Conservation (phyloP, 768 basidiomycete genomes). For the Calocybe cyanea region DNA sequence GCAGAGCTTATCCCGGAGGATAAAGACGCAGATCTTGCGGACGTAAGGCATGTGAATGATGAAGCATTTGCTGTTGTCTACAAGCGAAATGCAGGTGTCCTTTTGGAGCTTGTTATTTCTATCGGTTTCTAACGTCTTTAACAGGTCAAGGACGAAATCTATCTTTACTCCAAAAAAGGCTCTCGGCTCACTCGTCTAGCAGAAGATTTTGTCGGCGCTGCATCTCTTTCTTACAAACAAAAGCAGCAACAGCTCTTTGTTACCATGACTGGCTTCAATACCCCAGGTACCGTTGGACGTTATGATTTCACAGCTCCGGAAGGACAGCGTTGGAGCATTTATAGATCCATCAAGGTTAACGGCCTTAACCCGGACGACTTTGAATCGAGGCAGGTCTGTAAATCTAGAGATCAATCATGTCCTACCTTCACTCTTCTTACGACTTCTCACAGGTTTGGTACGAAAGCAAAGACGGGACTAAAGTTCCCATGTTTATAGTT, state of each 20-base stretch:
- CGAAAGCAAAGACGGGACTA: slow-evolving; percentile 72
- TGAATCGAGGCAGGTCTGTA: slow-evolving; percentile 53
- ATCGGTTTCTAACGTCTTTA: slow-evolving; percentile 3
- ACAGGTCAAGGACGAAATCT: slow-evolving; percentile 78
- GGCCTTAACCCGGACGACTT: slow-evolving; percentile 70
- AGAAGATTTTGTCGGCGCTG: slow-evolving; percentile 64
- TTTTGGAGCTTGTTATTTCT: neutral
- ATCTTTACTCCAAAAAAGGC: slow-evolving; percentile 61
- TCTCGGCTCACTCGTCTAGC: slow-evolving; percentile 51
- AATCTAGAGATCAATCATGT: no score
- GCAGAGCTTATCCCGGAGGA: slow-evolving; percentile 69
- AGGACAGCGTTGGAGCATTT: slow-evolving; percentile 49
- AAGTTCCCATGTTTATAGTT: slow-evolving; percentile 83
- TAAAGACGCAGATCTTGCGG: slow-evolving; percentile 55
- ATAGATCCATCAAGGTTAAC: slow-evolving; percentile 51
- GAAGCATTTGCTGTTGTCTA: slow-evolving; percentile 54
- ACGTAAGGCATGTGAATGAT: slow-evolving; percentile 46
- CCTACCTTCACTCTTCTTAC: neutral
- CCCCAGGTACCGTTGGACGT: slow-evolving; percentile 60
- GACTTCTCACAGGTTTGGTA: slow-evolving; percentile 60
- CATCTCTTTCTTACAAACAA: slow-evolving; percentile 47
- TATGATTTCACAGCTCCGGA: slow-evolving; percentile 63
- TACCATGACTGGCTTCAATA: slow-evolving; percentile 63
- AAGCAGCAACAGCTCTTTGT: slow-evolving; percentile 62
- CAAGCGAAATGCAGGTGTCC: slow-evolving; percentile 61